phyloP scores from a whole-genome alignment of 495 filamentous ascomycete species.

The Neurospora sp. region DNA sequence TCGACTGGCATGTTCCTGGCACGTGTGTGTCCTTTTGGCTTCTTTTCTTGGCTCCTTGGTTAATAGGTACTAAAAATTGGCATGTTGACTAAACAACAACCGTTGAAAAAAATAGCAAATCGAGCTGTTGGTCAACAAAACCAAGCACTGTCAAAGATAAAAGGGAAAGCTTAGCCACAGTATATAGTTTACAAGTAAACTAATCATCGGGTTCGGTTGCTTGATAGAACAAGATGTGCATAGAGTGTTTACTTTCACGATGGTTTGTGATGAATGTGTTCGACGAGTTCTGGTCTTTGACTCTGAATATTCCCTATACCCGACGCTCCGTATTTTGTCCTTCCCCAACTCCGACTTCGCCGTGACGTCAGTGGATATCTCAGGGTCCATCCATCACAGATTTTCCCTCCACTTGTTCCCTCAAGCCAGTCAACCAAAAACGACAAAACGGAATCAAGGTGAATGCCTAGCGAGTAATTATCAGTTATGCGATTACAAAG shows the following conservation, averaged over 20 bases:
- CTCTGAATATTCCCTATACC: not conserved
- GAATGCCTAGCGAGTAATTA: not conserved
- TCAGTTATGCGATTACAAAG: not conserved
- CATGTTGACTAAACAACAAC: too few species aligned
- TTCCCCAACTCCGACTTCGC: not conserved
- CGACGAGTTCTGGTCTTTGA: not conserved
- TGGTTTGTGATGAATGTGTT: not conserved
- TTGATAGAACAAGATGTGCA: not conserved
- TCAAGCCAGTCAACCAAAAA: not conserved
- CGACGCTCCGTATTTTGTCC: not conserved
- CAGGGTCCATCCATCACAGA: not conserved
- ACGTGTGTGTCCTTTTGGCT: not conserved
- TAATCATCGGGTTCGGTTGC: not conserved
- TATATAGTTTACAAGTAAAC: not conserved
- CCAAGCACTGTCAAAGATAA: not conserved
- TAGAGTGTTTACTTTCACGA: not conserved
- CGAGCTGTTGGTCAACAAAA: not conserved
- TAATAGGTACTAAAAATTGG: not conserved
- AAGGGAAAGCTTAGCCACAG: not conserved
- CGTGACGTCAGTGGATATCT: not conserved
- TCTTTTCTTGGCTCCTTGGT: not conserved
- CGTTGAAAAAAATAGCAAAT: not conserved
- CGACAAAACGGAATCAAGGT: not conserved
- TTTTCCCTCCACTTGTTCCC: not conserved
- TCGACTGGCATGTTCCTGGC: not conserved